phyloP scores from a whole-genome alignment of 371 early-diverging fungal species.

The Mucor velutinosus region DNA sequence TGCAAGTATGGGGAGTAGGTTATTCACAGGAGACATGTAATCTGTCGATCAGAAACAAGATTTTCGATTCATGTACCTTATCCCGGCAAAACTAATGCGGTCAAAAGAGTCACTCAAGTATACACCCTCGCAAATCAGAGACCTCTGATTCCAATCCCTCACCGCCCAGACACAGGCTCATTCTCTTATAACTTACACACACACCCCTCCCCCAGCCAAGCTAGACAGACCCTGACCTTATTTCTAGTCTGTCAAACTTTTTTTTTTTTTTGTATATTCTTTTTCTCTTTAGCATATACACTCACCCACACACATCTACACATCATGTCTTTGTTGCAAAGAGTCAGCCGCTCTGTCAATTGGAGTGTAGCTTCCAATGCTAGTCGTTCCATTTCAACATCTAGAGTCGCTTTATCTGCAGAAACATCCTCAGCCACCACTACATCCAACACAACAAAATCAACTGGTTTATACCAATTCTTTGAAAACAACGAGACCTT shows the following conservation, averaged over 20 bases:
- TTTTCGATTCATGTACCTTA: too few species aligned
- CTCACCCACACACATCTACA: background rate
- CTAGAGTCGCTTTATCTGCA: slow-evolving; percentile 20
- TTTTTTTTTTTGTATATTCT: background rate
- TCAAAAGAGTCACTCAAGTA: background rate
- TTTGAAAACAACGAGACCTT: slow-evolving; percentile 79
- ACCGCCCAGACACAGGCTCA: too few species aligned
- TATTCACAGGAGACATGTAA: too few species aligned
- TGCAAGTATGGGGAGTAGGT: too few species aligned
- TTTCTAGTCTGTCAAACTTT: background rate
- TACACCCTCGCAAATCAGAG: slow-evolving; percentile 7
- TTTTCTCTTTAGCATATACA: slow-evolving; percentile 1
- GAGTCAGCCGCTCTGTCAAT: slow-evolving; percentile 18
- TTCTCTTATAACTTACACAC: too few species aligned
- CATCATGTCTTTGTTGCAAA: slow-evolving; percentile 28
- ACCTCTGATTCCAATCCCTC: background rate
- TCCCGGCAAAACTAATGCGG: background rate
- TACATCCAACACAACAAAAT: slow-evolving; percentile 10
- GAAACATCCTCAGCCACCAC: slow-evolving; percentile 14
- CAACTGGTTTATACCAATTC: slow-evolving; percentile 83
- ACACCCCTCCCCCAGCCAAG: background rate
- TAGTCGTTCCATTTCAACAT: slow-evolving; percentile 35
- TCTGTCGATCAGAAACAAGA: too few species aligned
- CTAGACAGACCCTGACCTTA: background rate
- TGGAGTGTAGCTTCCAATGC: background rate